Conservation (phyloP, 306 rosid genomes). For the Malus domestica region DNA sequence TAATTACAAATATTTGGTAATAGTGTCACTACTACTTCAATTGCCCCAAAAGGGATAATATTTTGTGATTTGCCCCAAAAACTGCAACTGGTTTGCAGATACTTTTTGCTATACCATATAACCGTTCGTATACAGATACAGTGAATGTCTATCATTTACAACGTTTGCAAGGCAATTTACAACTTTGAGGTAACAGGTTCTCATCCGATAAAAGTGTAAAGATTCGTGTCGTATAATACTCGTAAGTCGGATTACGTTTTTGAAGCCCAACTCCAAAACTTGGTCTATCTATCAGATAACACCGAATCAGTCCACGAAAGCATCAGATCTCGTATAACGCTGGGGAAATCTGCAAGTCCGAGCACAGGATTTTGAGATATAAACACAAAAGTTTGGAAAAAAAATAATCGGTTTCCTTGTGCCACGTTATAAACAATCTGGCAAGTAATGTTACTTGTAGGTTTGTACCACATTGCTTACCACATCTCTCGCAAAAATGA, state of each 20-base stretch:
- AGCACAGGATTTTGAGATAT: not conserved
- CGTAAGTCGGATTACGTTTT: constrained; percentile 10
- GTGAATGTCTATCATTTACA: constrained; percentile 14
- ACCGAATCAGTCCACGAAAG: constrained; percentile 83
- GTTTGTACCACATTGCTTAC: not conserved
- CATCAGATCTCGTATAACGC: constrained; percentile 65
- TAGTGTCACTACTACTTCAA: not conserved
- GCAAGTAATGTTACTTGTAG: not conserved
- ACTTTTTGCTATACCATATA: not conserved
- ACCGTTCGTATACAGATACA: constrained; percentile 20
- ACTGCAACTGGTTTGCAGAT: not conserved
- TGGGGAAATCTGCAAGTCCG: constrained; percentile 57
- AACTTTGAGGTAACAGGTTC: constrained; percentile 13
- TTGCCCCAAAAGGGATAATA: not conserved
- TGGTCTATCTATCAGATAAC: constrained; percentile 57
- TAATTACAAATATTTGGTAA: too few relatives aligned
- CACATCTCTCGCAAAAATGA: not conserved
- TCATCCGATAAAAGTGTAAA: not conserved
- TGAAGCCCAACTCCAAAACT: constrained; percentile 23
- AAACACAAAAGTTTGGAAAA: not conserved
- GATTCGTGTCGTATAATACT: constrained; percentile 23
- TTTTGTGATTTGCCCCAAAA: not conserved
- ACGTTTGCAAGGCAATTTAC: constrained; percentile 16
- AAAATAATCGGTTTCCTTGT: not conserved
- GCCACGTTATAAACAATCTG: not conserved